Base-by-base conservation (phyloP, 345 rosid species). In the Lepidium africanum region DNA sequence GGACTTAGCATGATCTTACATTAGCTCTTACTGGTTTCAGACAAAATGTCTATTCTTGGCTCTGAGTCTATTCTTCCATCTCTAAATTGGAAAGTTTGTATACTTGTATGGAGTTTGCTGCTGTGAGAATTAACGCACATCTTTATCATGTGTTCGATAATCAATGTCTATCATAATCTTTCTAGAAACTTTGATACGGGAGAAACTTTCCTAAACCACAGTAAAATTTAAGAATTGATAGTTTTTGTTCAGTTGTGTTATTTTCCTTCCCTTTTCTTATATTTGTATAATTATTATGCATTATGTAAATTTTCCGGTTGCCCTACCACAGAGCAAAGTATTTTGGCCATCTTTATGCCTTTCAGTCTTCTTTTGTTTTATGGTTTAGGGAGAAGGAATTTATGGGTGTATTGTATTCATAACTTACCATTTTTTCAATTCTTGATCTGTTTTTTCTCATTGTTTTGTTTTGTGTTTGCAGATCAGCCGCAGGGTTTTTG, bases 401-500 rank as follows among this genome's bases (percentile, higher is more conserved):
- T 30, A 30, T 30, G 33, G 33, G 33, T 30, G 33, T 30, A 4
- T 30, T 0, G 6, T 30, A 6, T 30, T 30, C 27, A 47, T 9
- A 47, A 1, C 7, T 48, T 5, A 5, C n/a, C 30, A 21, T 3
- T 53, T 30, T 10, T 50, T 38, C 10, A 5, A 3, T 48, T 21
- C 5, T 64, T 38, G 13, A 54, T 53, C 13, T 53, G 47, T 23
- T 37, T 40, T 7, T 23, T 17, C 23, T 11, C n/a, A 2, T 42
- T 41, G 10, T 37, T 15, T 38, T 15, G 7, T 69, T 73, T 2
- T 21, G 14, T 72, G 59, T 59, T 21, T 47, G 53, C 89, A 91
- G 99, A 87, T 95, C 32, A 91, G 96, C 76, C 85, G 66, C 54
- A 85, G 92, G 84, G 96, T 91, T 63, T 95, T 89, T 77, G 89